Evolutionary conservation across 345 rosid species (phyloP).

Genomic region (Fremontodendron californicum): DNA sequence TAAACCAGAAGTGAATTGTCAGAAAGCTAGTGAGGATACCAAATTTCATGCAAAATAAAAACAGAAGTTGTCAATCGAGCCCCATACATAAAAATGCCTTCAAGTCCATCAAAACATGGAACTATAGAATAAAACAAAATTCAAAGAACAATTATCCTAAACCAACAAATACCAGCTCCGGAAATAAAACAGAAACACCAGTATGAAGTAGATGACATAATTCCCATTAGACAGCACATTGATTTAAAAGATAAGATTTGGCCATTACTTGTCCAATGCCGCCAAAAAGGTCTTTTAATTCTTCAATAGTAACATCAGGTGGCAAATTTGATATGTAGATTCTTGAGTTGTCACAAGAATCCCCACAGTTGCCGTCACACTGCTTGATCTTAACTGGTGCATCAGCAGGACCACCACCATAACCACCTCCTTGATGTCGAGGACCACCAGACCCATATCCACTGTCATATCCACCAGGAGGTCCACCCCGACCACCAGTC

Average conservation of each 20-base stretch:
- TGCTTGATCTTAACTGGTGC: conserved; percentile 61
- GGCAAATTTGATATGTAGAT: conserved; percentile 97
- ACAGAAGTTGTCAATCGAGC: neutral
- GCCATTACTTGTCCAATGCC: conserved; percentile 94
- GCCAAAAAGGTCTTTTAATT: conserved; percentile 85
- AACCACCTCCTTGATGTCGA: conserved; percentile 52
- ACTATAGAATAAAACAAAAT: neutral
- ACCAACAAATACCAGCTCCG: neutral
- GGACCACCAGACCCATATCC: conserved; percentile 54
- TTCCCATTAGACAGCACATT: neutral
- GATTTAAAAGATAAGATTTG: conserved; percentile 24
- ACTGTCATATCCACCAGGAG: conserved; percentile 30
- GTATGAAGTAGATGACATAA: neutral
- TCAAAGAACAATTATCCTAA: neutral
- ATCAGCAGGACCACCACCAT: conserved; percentile 41
- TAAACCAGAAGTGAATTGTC: conserved; percentile 19
- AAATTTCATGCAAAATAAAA: neutral
- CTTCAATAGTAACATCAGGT: conserved; percentile 79
- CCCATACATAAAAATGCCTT: neutral
- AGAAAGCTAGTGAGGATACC: conserved; percentile 6
- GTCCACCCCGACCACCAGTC: conserved; percentile 49
- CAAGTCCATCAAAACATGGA: neutral
- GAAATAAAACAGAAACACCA: neutral
- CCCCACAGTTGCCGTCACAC: conserved; percentile 79
- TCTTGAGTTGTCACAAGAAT: conserved; percentile 85